phyloP scores from a whole-genome alignment of 768 basidiomycete genomes.

The Pleurotus pulmonarius region DNA sequence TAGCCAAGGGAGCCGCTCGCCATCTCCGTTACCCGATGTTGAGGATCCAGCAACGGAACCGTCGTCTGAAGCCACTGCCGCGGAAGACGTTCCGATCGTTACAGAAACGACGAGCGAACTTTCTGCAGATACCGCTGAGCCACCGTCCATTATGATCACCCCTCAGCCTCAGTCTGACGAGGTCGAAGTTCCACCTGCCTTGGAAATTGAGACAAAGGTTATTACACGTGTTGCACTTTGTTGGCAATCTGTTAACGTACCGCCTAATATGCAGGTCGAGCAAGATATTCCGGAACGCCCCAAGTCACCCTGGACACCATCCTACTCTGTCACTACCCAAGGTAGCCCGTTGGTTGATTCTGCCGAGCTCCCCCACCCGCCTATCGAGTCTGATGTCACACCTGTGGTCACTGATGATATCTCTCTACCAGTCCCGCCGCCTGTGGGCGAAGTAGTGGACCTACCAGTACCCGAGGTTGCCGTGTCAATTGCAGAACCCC shows the following conservation, averaged over 20 bases:
- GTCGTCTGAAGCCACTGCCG: neutral
- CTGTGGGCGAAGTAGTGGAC: too few species aligned
- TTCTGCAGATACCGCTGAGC: too few species aligned
- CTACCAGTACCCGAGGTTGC: too few species aligned
- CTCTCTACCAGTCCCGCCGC: too few species aligned
- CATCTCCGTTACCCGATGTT: constrained; percentile 7
- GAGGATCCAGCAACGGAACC: neutral
- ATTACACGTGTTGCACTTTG: neutral
- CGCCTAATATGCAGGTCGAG: neutral
- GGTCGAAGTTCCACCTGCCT: neutral
- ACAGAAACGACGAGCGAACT: too few species aligned
- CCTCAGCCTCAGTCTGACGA: too few species aligned
- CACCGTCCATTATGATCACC: too few species aligned
- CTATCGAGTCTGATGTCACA: too few species aligned
- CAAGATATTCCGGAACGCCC: neutral
- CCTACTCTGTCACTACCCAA: constrained; percentile 19
- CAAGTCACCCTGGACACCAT: constrained; percentile 16
- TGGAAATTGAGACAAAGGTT: constrained; percentile 1
- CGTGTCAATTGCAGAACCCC: too few species aligned
- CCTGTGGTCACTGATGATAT: too few species aligned
- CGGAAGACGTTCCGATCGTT: neutral
- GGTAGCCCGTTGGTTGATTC: constrained; percentile 9
- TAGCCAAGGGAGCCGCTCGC: constrained; percentile 23
- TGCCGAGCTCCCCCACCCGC: constrained; percentile 11
- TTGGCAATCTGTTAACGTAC: neutral